Base-by-base conservation (phyloP, 23 red algal genomes). In the Rhodosorus marinus region DNA sequence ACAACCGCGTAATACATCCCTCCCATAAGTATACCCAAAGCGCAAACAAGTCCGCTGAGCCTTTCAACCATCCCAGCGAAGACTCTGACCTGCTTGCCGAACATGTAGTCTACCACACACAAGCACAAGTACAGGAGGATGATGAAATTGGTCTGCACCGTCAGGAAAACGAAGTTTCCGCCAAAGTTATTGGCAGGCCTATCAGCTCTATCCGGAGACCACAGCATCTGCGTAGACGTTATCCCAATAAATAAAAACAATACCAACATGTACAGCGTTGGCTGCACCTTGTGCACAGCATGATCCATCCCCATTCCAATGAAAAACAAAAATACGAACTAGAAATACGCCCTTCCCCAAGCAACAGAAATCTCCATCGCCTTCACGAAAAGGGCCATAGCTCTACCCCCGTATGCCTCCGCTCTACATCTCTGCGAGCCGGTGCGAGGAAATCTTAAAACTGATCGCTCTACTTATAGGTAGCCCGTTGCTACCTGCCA, bases 1-100 rank as follows among this genome's bases (percentile, higher is more conserved):
- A 81, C 26, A 27, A 81, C 57, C 6, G 60, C 20, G 32, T 81
- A 81, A 29, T 81, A 81, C n/a, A 55, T 58, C 17, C 57, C 40
- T 14, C 75, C 75, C 2, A 81, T 64, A 31, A 59, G 72, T 1
- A 55, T 34, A 1, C 52, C 52, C 6, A 81, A 51, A 14, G 61
- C 54, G 29, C 70, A 81, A 11, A 17, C 38, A 17, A 43, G 11
- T 11, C 38, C 38, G 11, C 11, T 11, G 11, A 17, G 17, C 11
- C 11, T 17, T 11, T 43, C 11, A 11, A 43, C 11, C 38, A 43
- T 17, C 38, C 38, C 11, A 11, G 11, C 11, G 38, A 43, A 11
- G 11, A 43, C 17, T 17, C 17, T 43, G 38, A 17, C 38, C 11
- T 11, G 11, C 11, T 17, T 11, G 11, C 11, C 17, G 38, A 17